Base-by-base conservation (phyloP, 2,329 filamentous ascomycete genomes). In the Colletotrichum liaoningense region DNA sequence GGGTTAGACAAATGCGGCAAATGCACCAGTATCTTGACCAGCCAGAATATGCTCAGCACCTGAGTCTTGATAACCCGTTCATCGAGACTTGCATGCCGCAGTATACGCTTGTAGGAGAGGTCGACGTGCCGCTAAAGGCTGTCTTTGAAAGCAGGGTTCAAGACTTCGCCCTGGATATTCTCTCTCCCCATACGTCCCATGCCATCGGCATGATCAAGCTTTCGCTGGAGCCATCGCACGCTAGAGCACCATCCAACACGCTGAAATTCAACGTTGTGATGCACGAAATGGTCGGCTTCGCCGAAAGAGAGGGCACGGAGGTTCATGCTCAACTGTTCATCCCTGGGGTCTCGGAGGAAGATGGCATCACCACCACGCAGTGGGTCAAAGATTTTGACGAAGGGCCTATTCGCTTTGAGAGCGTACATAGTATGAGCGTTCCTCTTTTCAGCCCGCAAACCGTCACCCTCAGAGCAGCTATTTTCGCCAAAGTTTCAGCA, bases 251-350 rank as follows among this genome's bases (percentile, higher is more conserved):
- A 16, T 94, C 94, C 14, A 97, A 94, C 72, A 98, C 94, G 2
- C 86, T 98, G 71, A 99, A 98, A 81, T 99, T 99, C 85, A 99
- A 98, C 79, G 95, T 98, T 5, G 95, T 98, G 38, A 98, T 99
- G 94, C 95, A 97, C 79, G 95, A 98, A 80, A 90, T 99, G 84
- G 86, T 97, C 46, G 97, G 97, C 1, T 99, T 99, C 77, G 93
- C 97, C 0, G 97, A 99, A 83, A 91, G 96, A 75, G 97, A 99
- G 85, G 97, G 97, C 16, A 97, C 94, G 0, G 93, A 98, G 76
- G 95, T 99, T 33, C 97, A 99, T 82, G 97, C 95, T 1, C 95
- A 98, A 83, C 90, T 99, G n/a, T 98, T 98, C 80, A 92, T 99
- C 49, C 95, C 97, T 6, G 95, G 95, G 8, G 90, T 97, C 12